A percentile compares a stretch with the other conserved stretches of the same genome.
Evolutionary conservation across 768 basidiomycete species (phyloP).

Genomic region (Coprinellus micaceus): DNA sequence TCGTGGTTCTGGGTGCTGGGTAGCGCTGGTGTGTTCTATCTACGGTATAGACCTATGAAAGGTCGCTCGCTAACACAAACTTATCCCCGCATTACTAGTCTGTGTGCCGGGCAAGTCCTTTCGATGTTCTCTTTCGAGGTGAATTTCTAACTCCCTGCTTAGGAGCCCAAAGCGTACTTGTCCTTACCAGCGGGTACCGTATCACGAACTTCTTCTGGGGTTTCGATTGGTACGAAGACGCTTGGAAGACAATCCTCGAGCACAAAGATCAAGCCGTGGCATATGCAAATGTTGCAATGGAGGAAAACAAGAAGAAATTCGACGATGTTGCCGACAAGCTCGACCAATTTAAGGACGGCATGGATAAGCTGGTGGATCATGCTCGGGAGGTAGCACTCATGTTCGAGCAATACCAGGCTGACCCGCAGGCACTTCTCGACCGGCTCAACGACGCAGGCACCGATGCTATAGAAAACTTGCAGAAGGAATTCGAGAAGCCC

Average conservation of each 20-base stretch:
- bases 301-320: neutral
- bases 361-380: neutral
- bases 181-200: too few species aligned
- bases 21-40: too few species aligned
- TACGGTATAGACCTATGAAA: too few species aligned
- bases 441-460: constrained; percentile 1
- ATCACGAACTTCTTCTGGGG: neutral
- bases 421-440: neutral
- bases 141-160: too few species aligned
- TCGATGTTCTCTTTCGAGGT: too few species aligned
- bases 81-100: too few species aligned
- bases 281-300: neutral
- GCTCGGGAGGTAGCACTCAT: neutral
- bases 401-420: neutral
- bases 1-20: too few species aligned
- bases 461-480: neutral
- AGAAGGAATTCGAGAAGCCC: constrained; percentile 9
- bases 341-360: neutral
- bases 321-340: neutral
- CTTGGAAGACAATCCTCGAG: constrained; percentile 1
- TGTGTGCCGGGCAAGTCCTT: too few species aligned
- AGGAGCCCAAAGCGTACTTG: neutral
- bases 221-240: neutral
- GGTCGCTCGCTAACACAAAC: too few species aligned
- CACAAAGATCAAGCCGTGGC: neutral